Evolutionary conservation across 225 moss, liverwort and hornwort genomes (phyloP).

Genomic region (Bryoerythrophyllum caledonicum): DNA sequence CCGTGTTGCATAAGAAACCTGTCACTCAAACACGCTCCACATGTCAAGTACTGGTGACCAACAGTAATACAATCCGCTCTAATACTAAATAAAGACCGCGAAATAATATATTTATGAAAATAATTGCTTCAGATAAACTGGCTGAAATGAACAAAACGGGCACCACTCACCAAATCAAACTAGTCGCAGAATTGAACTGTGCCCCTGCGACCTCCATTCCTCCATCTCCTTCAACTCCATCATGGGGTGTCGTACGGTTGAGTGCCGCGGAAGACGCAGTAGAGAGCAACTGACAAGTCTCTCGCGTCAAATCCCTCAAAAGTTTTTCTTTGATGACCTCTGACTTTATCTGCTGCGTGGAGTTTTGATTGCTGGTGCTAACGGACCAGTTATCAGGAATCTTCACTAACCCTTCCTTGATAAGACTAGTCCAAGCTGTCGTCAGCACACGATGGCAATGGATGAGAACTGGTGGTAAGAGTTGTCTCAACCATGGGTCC

Average conservation of each 20-base stretch:
- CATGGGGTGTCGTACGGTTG: conserved; percentile 58
- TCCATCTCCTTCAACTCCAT: conserved; percentile 56
- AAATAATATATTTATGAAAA: background rate
- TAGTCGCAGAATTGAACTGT: conserved; percentile 64
- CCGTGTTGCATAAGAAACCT: conserved; percentile 84
- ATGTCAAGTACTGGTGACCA: conserved; percentile 10
- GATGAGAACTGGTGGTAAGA: conserved; percentile 74
- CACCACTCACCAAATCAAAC: conserved; percentile 74
- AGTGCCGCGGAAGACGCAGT: conserved; percentile 66
- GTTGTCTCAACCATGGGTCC: conserved; percentile 76
- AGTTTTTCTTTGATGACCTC: conserved; percentile 96
- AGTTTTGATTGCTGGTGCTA: conserved; percentile 48
- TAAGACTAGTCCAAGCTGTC: conserved; percentile 73
- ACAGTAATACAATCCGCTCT: background rate
- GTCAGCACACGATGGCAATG: conserved; percentile 74
- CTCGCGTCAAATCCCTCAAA: conserved; percentile 86
- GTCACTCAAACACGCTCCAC: conserved; percentile 20
- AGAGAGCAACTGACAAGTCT: conserved; percentile 84
- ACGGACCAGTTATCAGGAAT: conserved; percentile 67
- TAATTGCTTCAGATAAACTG: background rate
- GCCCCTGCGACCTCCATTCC: conserved; percentile 56
- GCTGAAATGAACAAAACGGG: background rate
- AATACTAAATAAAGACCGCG: background rate
- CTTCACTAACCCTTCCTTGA: conserved; percentile 76
- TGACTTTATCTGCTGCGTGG: conserved; percentile 73